Conservation (phyloP, 148 eudicot genomes). For the Hydrangea macrophylla region DNA sequence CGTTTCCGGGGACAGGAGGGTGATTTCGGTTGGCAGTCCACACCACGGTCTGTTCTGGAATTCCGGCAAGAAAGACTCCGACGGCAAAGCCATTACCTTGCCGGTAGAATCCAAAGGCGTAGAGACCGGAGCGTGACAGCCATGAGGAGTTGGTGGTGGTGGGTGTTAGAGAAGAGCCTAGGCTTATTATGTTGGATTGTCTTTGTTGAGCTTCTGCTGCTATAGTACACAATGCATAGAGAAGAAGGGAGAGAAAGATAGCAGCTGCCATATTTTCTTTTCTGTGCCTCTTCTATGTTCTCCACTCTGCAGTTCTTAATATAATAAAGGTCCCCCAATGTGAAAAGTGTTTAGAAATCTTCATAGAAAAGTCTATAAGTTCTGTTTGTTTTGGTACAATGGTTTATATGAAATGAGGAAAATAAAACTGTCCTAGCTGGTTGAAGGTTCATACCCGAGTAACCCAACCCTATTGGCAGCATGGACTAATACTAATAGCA, state of each 20-base stretch:
- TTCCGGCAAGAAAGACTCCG: constrained; percentile 11
- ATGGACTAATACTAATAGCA: too few relatives aligned
- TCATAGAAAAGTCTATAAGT: too few relatives aligned
- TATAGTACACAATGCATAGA: not conserved
- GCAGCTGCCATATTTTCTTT: not conserved
- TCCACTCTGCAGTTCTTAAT: not conserved
- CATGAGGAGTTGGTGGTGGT: constrained; percentile 5
- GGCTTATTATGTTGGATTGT: not conserved
- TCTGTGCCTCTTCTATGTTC: not conserved
- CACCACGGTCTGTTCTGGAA: constrained; percentile 17
- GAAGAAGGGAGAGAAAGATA: not conserved
- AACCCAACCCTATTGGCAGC: too few relatives aligned
- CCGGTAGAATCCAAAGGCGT: constrained; percentile 28
- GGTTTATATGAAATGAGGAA: too few relatives aligned
- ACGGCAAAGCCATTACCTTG: constrained; percentile 16
- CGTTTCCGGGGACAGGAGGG: not conserved
- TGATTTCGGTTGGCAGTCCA: constrained; percentile 23
- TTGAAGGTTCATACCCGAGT: too few relatives aligned
- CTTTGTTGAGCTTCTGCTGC: constrained; percentile 8
- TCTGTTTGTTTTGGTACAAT: too few relatives aligned
- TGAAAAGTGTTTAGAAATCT: too few relatives aligned
- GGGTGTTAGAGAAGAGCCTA: constrained; percentile 20
- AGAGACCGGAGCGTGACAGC: constrained; percentile 21
- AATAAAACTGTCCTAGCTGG: too few relatives aligned
- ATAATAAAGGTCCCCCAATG: too few relatives aligned